Base-by-base conservation (phyloP, 176 grass and related monocot species). In the Lolium rigidum region DNA sequence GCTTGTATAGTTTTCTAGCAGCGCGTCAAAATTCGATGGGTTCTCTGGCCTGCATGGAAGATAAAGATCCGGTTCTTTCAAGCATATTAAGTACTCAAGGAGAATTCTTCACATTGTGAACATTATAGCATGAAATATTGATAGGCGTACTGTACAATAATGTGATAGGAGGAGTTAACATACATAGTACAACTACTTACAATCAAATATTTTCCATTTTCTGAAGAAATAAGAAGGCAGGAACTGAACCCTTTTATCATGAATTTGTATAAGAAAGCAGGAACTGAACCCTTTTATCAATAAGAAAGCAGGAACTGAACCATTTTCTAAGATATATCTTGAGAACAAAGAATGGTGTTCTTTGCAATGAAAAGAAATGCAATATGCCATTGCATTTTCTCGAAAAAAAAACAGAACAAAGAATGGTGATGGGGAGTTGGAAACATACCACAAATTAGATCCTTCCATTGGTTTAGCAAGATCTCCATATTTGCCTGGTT, bases 391-490 rank as follows among this genome's bases (percentile, higher is more conserved):
- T n/a, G n/a, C n/a, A n/a, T n/a, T n/a, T n/a, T n/a, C n/a, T n/a
- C n/a, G n/a, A n/a, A n/a, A n/a, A n/a, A n/a, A n/a, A n/a, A n/a
- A n/a, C n/a, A 60, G 59, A 54, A 54, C 22, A 35, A 41, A 39
- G 48, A 75, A 70, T 11, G 85, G 17, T 54, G 28, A 78, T 48
- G 13, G 44, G 11, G 51, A 44, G 66, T 50, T 92, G 72, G 21
- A 67, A 20, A 84, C 86, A 84, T 88, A 98, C 96, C 96, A 98
- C 46, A 94, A 85, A 79, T 98, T 98, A 82, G 82, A 84, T 17
- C 93, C 96, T 86, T 91, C 93, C 83, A 98, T 85, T 80, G 90
- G 92, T 87, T 98, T 92, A 85, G 83, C 90, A 64, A 98, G 84
- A 83, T 76, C 88, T 70, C 93, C 96, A 80, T 89, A 92, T 80